Evolutionary conservation across 495 filamentous ascomycete genomes (phyloP), one percentile per base, ranked within the genome.

Genomic region (Cercophora samala): DNA sequence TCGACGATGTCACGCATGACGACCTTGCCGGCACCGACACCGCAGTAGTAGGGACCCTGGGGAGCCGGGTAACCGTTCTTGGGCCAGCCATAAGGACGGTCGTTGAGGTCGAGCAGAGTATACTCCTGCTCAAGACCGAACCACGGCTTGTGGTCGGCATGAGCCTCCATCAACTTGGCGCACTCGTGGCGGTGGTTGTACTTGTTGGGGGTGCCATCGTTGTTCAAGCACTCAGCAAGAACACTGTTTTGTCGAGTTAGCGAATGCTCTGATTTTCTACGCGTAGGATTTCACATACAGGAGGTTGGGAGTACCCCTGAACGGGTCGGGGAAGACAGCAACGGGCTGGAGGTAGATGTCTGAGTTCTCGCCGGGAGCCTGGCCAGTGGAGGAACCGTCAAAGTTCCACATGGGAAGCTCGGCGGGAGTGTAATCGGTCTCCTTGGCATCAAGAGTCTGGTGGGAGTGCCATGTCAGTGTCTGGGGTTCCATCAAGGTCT

Each of bases 341-440:
- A 91, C 87, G 66, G 95, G 95, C 75, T 70, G 65, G 68, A 99
- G 91, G 86, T 97, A 97, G 87, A 98, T 89, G 82, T 99, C 95
- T 65, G 93, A 97, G 86, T 99, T 93, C 80, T 94, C 91, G 76
- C 94, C 92, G 37, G 93, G 92, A 63, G 95, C 95, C 80, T 99
- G 95, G 73, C 84, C 91, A 72, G 92, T 97, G 21, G 93, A 97
- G 64, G 92, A 96, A 77, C 95, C 95, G 77, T 99, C 95, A 76
- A 99, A 99, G 86, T 98, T 99, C 95, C 95, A 99, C 79, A 96
- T 92, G 67, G 94, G 92, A 66, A 99, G 92, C 67, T 97, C 92
- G 64, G 92, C 90, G 65, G 92, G 76, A 67, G 76, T 79, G 74
- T 80, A 78, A 53, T 71, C 69, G 63, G 75, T 70, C 60, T 75